Conservation (phyloP, 1,139 yeast species). For the Yamadazyma mexicana region DNA sequence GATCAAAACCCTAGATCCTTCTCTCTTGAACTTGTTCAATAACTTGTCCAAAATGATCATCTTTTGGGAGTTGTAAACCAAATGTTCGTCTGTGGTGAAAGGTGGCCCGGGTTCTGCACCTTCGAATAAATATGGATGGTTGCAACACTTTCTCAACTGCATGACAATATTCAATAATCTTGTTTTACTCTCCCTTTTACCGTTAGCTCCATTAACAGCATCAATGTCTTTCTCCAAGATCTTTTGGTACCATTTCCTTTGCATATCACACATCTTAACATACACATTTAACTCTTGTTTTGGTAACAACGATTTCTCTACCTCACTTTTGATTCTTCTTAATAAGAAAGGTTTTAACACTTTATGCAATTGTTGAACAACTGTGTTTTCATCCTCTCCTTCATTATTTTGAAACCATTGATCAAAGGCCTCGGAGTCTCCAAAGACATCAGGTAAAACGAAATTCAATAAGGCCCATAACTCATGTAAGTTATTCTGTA, state of each 20-base stretch:
- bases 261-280: constrained; percentile 76
- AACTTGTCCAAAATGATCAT: constrained; percentile 71
- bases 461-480: constrained; percentile 79
- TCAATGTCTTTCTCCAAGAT: constrained; percentile 77
- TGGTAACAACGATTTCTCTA: constrained; percentile 73
- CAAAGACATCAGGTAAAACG: constrained; percentile 73
- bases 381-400: constrained; percentile 43
- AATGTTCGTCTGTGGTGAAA: constrained; percentile 78
- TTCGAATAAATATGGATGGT: constrained; percentile 79
- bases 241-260: constrained; percentile 72
- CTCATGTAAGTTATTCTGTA: constrained; percentile 77
- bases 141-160: constrained; percentile 83
- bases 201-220: constrained; percentile 79
- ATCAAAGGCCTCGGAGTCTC: constrained; percentile 72
- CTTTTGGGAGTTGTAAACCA: constrained; percentile 70
- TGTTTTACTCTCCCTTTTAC: constrained; percentile 74
- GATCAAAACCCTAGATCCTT: constrained; percentile 74
- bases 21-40: constrained; percentile 58
- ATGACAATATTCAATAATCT: constrained; percentile 74
- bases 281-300: constrained; percentile 73
- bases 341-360: constrained; percentile 76
- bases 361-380: constrained; percentile 85
- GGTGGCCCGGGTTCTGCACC: constrained; percentile 93
- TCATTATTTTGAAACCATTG: constrained; percentile 58
- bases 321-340: constrained; percentile 77